Evolutionary conservation across 2,329 filamentous ascomycete species (phyloP), one percentile per base, ranked within the genome.

Genomic region (Macrophomina phaseolina): DNA sequence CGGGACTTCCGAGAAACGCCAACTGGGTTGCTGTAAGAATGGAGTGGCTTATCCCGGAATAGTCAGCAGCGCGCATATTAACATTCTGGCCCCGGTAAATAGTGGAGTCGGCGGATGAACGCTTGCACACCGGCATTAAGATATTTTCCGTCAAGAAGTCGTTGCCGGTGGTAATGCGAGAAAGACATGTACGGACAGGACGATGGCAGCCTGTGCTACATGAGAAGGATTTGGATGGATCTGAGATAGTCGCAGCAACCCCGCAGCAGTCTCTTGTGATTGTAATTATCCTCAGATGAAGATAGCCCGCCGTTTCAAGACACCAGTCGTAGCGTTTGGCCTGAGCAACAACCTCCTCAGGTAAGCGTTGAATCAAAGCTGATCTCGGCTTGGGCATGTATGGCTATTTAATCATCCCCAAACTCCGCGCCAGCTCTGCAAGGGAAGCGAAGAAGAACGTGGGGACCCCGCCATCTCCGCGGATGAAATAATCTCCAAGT

Each of bases 401-500:
- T 18, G 48, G 40, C 48, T 40, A 58, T 58, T 45, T 16, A 45
- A 58, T 58, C 55, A 45, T 45, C 55, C 55, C 16, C 38, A 14
- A 30, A 2, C 34, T 56, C 52, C n/a, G 16, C 34, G 16, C 53
- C 23, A 16, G 34, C 9, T 9, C 7, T 23, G 34, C n/a, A 30
- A 58, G 18, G 38, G 36, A 38, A 3, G 36, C 36, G 36, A 12
- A 8, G 36, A 7, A 38, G 40, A 61, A 46, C 63, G 53, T 65
- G 49, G 63, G 32, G 48, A 65, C 36, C 40, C 53, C 63, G 36
- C 63, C 34, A 23, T 36, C 30, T 36, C 53, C 42, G 56, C 56
- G 56, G 56, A n/a, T 61, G 56, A 61, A 48, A 48, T 36, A 38
- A 11, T 61, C 56, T 61, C 56, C 56, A 61, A 42, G 49, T 30